Evolutionary conservation across 2,329 filamentous ascomycete genomes (phyloP), one percentile per base, ranked within the genome.

Genomic region (Colletotrichum shisoi): DNA sequence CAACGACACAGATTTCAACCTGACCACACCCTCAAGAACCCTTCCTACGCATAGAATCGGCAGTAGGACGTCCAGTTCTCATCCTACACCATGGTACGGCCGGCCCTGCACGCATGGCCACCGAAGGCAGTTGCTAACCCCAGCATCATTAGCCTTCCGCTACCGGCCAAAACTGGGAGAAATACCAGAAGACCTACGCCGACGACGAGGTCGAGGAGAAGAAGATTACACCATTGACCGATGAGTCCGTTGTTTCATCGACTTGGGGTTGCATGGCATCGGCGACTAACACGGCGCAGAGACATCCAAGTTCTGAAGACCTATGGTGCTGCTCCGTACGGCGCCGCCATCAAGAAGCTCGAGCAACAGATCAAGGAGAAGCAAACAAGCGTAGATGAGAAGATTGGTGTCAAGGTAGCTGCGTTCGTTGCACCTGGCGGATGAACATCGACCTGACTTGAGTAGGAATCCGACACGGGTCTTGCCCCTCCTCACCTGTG

Each of bases 361-460:
- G 95, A 99, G 82, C 96, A 98, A 81, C 92, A 97, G 82, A 98
- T 99, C 85, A 99, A 98, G 80, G 95, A 99, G 79, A 96, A 96
- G 81, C 95, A 99, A 81, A 91, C 92, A 75, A 97, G 93, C 70
- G 94, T 99, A 69, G 96, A 99, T 73, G 95, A 99, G 83, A 99
- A 99, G 87, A 98, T 99, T 73, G 95, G 89, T 63, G 89, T 92
- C 74, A 93, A 92, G 84, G 87, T 89, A 83, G 52, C 61, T 44
- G 9, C 17, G 13, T 34, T 19, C 34, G 54, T 49, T 17, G 31
- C 31, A 34, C 31, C 15, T 27, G 15, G 24, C 15, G 46, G 56
- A 53, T 39, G 34, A 48, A 40, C 21, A 58, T 68, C 49, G 73
- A 6, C 48, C 61, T 67, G 56, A 57, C 52, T 56, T 60, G 52